Percentiles rank a stretch among this genome's conserved stretches.
phyloP scores from a whole-genome alignment of 495 filamentous ascomycete genomes.

The Podospora appendiculata region DNA sequence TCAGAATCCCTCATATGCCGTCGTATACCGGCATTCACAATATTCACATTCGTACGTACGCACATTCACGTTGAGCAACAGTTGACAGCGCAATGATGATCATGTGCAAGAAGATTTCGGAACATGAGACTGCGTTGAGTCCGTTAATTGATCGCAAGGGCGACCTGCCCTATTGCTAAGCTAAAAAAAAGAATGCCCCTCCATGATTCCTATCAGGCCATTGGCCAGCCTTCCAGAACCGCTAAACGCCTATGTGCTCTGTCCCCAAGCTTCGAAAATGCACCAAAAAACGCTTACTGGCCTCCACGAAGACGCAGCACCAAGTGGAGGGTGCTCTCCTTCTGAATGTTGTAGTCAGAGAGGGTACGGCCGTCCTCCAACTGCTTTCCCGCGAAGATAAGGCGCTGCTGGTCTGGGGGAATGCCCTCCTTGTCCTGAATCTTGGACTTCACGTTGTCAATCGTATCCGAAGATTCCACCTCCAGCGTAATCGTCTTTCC shows the following conservation, averaged over 20 bases:
- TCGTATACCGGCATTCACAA: too few relatives aligned
- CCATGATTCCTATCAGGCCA: too few relatives aligned
- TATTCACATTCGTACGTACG: too few relatives aligned
- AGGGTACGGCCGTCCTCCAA: constrained; percentile 78
- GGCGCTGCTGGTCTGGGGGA: constrained; percentile 79
- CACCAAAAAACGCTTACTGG: constrained; percentile 41
- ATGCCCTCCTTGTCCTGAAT: constrained; percentile 93
- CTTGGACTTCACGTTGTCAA: constrained; percentile 89
- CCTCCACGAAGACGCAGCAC: constrained; percentile 84
- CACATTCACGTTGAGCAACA: too few relatives aligned
- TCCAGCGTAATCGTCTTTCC: constrained; percentile 91
- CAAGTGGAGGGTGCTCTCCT: constrained; percentile 82
- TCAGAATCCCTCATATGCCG: too few relatives aligned
- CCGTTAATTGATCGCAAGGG: too few relatives aligned
- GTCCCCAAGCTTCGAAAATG: constrained; percentile 8
- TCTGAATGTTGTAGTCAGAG: constrained; percentile 91
- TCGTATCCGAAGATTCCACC: constrained; percentile 83
- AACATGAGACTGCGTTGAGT: too few relatives aligned
- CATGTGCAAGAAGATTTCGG: too few relatives aligned
- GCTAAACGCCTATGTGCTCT: constrained; percentile 9
- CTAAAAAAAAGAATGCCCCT: too few relatives aligned
- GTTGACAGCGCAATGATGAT: too few relatives aligned
- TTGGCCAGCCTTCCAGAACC: background rate
- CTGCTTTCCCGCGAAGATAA: constrained; percentile 90
- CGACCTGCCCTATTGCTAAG: too few relatives aligned